phyloP scores from a whole-genome alignment of 2,329 filamentous ascomycete species.

The Pestalotiopsis sp. region DNA sequence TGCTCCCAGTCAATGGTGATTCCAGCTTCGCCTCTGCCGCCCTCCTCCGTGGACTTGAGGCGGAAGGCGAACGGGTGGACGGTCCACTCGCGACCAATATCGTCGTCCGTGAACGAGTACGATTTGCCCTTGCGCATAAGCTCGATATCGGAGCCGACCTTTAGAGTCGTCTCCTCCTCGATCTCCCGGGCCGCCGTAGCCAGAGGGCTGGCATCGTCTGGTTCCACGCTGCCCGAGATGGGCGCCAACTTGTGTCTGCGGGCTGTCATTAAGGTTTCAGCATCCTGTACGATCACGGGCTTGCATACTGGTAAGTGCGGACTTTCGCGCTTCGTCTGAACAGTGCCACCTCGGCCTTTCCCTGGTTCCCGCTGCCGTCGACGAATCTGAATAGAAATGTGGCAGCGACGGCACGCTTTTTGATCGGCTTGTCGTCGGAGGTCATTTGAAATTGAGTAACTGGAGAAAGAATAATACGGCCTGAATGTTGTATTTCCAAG shows the following conservation, averaged over 20 bases:
- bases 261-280: neutral
- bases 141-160: constrained; percentile 40
- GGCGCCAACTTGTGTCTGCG: constrained; percentile 59
- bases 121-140: constrained; percentile 60
- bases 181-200: constrained; percentile 65
- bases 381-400: constrained; percentile 54
- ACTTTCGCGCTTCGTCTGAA: constrained; percentile 64
- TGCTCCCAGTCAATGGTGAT: constrained; percentile 67
- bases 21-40: constrained; percentile 40
- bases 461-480: neutral
- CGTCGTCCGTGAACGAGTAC: constrained; percentile 57
- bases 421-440: constrained; percentile 19
- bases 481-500: neutral
- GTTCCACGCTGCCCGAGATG: constrained; percentile 63
- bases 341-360: constrained; percentile 55
- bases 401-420: constrained; percentile 46
- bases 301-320: constrained; percentile 58
- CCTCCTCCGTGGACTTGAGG: constrained; percentile 42
- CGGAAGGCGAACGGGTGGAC: constrained; percentile 65
- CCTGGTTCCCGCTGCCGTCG: constrained; percentile 27
- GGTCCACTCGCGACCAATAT: constrained; percentile 60
- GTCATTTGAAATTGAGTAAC: neutral
- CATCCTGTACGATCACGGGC: neutral
- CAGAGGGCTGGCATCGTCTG: constrained; percentile 52
- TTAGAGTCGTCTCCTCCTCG: constrained; percentile 62